Conservation (phyloP, 1,139 yeast genomes). For the Scheffersomyces stambukii region DNA sequence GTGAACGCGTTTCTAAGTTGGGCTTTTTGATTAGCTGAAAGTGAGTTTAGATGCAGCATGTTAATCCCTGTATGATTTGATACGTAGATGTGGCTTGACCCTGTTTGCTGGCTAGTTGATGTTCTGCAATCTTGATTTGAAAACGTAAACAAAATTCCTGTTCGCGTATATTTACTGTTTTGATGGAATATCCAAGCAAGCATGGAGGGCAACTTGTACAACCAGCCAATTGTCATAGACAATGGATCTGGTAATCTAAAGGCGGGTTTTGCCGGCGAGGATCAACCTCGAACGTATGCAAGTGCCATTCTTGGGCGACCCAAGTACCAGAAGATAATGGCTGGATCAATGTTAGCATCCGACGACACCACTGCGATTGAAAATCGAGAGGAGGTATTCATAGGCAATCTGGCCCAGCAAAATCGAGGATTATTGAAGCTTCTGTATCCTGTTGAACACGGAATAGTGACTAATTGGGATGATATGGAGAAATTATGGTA, state of each 20-base stretch:
- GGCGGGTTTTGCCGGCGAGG: conserved; percentile 94
- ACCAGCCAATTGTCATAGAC: conserved; percentile 90
- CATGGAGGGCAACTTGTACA: conserved; percentile 31
- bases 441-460: conserved; percentile 74
- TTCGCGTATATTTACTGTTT: too few species aligned
- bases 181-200: too few species aligned
- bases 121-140: too few species aligned
- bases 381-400: conserved; percentile 49
- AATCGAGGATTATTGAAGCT: conserved; percentile 70
- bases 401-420: conserved; percentile 73
- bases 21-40: conserved; percentile 37
- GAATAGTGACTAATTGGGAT: conserved; percentile 79
- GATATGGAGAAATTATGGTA: conserved; percentile 81
- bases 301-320: conserved; percentile 70
- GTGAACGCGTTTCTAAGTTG: conserved; percentile 48
- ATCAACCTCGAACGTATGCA: conserved; percentile 59
- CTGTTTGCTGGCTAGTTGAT: too few species aligned
- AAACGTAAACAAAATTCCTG: too few species aligned
- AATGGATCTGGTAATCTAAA: conserved; percentile 89
- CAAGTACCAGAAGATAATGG: conserved; percentile 81
- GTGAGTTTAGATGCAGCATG: conserved; percentile 25
- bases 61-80: too few species aligned
- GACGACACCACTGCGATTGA: conserved; percentile 12
- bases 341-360: conserved; percentile 57
- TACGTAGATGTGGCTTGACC: too few species aligned